Evolutionary conservation across 176 grass and related monocot species (phyloP).

Genomic region (Phyllostachys edulis): DNA sequence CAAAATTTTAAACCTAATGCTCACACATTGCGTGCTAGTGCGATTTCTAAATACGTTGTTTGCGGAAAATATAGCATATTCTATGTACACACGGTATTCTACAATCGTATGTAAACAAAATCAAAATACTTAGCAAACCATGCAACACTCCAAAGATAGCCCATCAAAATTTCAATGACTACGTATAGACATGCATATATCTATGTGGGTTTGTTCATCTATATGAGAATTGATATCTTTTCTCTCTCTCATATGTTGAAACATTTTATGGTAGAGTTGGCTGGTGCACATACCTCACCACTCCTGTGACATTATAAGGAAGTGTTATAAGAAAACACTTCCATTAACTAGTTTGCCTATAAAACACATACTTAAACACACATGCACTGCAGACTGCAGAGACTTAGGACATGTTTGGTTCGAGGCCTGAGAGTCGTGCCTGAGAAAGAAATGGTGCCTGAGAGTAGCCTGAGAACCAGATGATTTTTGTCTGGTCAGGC

Average conservation of each 20-base stretch:
- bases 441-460: no score
- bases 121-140: not conserved
- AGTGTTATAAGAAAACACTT: not conserved
- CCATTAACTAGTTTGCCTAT: no score
- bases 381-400: no score
- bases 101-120: not conserved
- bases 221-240: not conserved
- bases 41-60: not conserved
- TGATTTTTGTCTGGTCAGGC: no score
- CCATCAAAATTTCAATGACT: not conserved
- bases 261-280: no score
- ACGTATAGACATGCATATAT: not conserved
- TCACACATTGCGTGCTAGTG: not conserved
- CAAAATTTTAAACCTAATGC: not conserved
- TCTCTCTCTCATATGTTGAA: no score
- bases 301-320: not conserved
- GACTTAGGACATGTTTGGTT: no score
- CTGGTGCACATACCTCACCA: not conserved
- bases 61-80: not conserved
- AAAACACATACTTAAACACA: no score
- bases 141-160: not conserved
- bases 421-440: no score
- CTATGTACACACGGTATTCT: not conserved
- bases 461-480: no score
- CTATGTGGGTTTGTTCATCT: not conserved